Conservation (phyloP, 345 rosid genomes). For the Pelargonium nanum region DNA sequence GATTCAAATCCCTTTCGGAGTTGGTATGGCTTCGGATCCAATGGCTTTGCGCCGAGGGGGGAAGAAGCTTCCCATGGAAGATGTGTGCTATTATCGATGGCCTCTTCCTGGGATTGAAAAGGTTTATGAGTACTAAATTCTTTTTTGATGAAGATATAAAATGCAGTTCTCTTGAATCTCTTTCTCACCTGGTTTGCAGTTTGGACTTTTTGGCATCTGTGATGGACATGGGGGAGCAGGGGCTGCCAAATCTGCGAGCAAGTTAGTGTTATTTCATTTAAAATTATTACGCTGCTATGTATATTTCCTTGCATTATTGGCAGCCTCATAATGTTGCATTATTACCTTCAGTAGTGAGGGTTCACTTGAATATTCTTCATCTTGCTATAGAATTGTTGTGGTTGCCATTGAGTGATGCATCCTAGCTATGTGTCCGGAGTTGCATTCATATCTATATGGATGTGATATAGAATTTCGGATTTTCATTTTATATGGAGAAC, state of each 20-base stretch:
- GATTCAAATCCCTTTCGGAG: conserved; percentile 47
- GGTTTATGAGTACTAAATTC: conserved; percentile 36
- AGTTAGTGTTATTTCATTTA: conserved; percentile 47
- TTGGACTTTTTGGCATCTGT: conserved; percentile 89
- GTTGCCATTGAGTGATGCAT: background rate
- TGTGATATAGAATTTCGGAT: background rate
- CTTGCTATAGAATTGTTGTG: background rate
- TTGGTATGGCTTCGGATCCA: conserved; percentile 93
- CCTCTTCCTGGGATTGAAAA: conserved; percentile 73
- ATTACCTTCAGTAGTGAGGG: background rate
- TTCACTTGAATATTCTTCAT: background rate
- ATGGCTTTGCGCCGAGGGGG: conserved; percentile 94
- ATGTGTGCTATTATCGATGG: conserved; percentile 84
- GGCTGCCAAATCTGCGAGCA: conserved; percentile 87
- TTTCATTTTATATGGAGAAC: too few relatives aligned
- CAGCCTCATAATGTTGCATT: background rate
- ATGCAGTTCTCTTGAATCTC: conserved; percentile 1
- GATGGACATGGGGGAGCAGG: conserved; percentile 95
- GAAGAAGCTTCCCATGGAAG: conserved; percentile 93
- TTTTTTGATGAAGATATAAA: background rate
- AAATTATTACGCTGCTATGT: conserved; percentile 7
- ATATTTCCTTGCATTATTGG: background rate
- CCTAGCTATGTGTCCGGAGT: background rate
- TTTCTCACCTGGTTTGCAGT: conserved; percentile 35
- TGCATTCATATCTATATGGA: background rate